These are phyloP conservation scores for Chlamydomonas eustigma DNA, from an alignment of 139 green algal genomes.

Conservation along the genomic window DNA sequence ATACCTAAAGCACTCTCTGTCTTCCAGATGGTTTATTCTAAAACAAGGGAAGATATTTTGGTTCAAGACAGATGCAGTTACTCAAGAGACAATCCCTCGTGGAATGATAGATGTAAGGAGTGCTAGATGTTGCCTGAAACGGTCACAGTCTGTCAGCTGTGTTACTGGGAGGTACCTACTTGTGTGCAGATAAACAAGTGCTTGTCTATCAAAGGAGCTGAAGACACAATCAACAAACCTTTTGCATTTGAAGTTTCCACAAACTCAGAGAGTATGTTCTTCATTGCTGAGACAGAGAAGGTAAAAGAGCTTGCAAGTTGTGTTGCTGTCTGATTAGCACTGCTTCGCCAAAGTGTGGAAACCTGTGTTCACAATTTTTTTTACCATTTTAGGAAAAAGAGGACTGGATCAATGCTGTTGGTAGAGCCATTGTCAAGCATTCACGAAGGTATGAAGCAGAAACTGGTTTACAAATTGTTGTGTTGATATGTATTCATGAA, in stretches of 20 bases:
- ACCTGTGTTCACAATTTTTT: too few species aligned
- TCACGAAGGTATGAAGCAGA: conserved; percentile 49
- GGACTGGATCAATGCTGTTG: conserved; percentile 98
- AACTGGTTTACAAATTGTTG: too few species aligned
- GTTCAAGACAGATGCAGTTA: conserved; percentile 92
- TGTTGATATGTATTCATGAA: too few species aligned
- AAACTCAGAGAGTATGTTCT: conserved; percentile 78
- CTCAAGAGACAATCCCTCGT: conserved; percentile 72
- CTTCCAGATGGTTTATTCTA: conserved; percentile 91
- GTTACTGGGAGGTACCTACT: not conserved
- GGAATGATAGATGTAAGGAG: conserved; percentile 85
- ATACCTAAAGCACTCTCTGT: not conserved
- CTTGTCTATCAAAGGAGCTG: conserved; percentile 95
- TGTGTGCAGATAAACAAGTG: conserved; percentile 78
- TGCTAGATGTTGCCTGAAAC: not conserved
- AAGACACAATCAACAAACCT: conserved; percentile 93
- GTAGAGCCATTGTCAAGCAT: conserved; percentile 91
- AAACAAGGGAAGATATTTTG: conserved; percentile 99
- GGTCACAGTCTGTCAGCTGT: not conserved
- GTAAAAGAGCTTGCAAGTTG: conserved; percentile 24
- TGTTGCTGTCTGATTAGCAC: not conserved
- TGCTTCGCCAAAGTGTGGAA: too few species aligned
- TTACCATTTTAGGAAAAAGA: conserved; percentile 77
- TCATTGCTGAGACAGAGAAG: conserved; percentile 90
- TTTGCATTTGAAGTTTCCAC: conserved; percentile 96